A percentile compares a stretch with the other conserved stretches of the same genome.
phyloP scores from a whole-genome alignment of 2,329 filamentous ascomycete species.

The Aspergillus unguis region DNA sequence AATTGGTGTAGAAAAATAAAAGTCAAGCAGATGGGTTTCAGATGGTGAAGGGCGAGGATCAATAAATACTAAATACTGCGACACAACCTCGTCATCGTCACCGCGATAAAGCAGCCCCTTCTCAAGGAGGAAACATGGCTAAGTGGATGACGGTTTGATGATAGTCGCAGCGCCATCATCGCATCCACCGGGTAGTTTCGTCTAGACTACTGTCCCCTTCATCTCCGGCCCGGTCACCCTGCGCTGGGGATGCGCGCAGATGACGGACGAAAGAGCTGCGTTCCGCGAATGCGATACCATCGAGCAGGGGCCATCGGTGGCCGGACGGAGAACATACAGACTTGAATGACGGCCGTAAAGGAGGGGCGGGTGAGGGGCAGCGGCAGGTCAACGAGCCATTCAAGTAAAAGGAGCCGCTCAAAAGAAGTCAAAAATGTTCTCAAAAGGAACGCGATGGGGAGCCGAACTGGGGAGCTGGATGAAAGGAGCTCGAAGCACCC shows the following conservation, averaged over 20 bases:
- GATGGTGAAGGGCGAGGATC: slow-evolving; percentile 11
- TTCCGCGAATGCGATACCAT: slow-evolving; percentile 14
- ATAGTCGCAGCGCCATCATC: slow-evolving; percentile 19
- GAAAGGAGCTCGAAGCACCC: slow-evolving; percentile 8
- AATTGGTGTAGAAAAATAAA: background rate
- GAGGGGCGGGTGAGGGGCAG: slow-evolving; percentile 18
- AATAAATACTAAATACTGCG: slow-evolving; percentile 17
- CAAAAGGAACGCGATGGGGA: slow-evolving; percentile 15
- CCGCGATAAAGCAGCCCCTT: slow-evolving; percentile 16
- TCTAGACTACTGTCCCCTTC: slow-evolving; percentile 25
- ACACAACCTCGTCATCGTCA: slow-evolving; percentile 16
- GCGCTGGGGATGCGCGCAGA: slow-evolving; percentile 18
- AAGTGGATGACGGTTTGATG: slow-evolving; percentile 19
- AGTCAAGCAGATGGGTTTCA: slow-evolving; percentile 2
- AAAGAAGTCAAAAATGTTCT: slow-evolving; percentile 14
- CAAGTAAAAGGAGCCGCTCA: slow-evolving; percentile 10
- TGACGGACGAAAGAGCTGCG: slow-evolving; percentile 13
- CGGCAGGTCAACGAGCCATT: slow-evolving; percentile 19
- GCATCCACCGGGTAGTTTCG: slow-evolving; percentile 20
- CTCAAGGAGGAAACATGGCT: slow-evolving; percentile 13
- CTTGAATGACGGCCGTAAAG: slow-evolving; percentile 16
- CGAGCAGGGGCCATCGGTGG: slow-evolving; percentile 23
- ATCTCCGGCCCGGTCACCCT: slow-evolving; percentile 22
- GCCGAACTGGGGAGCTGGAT: slow-evolving; percentile 8
- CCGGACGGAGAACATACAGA: slow-evolving; percentile 20